A percentile compares a stretch with the other conserved stretches of the same genome.
Conservation (phyloP, 768 basidiomycete species). For the Podaxis carcinomalis region DNA sequence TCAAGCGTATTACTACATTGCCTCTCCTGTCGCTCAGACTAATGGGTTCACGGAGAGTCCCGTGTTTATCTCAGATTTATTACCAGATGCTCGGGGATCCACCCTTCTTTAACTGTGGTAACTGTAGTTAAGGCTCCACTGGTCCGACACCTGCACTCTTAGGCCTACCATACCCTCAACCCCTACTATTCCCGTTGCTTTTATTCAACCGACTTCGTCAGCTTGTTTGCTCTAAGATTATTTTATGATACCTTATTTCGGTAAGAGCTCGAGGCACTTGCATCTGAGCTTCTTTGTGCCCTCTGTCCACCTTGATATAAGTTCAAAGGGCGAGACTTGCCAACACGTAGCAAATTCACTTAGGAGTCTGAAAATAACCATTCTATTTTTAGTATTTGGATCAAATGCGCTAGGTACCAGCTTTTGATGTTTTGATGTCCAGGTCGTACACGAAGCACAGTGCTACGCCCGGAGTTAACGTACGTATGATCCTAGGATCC, state of each 20-base stretch:
- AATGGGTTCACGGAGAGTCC: not conserved
- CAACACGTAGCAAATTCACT: too few species aligned
- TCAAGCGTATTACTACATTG: not conserved
- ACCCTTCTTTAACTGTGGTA: conserved; percentile 3
- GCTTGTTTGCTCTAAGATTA: not conserved
- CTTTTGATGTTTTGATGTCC: not conserved
- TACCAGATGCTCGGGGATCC: not conserved
- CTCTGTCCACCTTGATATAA: not conserved
- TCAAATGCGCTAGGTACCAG: not conserved
- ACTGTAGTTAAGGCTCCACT: conserved; percentile 12
- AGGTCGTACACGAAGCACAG: not conserved
- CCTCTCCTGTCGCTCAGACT: not conserved
- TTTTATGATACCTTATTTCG: not conserved
- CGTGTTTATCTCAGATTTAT: not conserved
- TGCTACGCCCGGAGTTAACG: too few species aligned
- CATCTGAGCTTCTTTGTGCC: not conserved
- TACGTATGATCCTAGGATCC: too few species aligned
- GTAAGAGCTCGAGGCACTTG: not conserved
- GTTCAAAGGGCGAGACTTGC: not conserved
- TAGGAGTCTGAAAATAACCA: not conserved
- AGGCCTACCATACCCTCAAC: conserved; percentile 1
- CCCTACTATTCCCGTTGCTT: conserved; percentile 10
- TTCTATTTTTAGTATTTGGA: not conserved
- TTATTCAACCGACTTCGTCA: not conserved
- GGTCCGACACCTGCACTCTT: conserved; percentile 10